Conservation (phyloP, 2,329 filamentous ascomycete species). For the Phoma herbarum region DNA sequence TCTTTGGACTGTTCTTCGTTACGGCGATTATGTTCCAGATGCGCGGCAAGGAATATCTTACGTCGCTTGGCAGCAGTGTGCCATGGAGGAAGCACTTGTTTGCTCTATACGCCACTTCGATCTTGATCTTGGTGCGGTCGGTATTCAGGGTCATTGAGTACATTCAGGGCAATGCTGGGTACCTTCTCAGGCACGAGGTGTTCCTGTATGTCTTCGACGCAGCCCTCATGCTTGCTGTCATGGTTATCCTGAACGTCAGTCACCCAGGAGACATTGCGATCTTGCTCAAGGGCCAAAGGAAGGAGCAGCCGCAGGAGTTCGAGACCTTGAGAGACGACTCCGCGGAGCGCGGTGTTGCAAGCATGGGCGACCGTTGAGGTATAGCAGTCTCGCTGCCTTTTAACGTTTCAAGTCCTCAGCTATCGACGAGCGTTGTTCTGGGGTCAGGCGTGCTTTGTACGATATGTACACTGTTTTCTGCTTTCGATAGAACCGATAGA, state of each 20-base stretch:
- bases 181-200: conserved; percentile 54
- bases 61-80: conserved; percentile 3
- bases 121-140: conserved; percentile 59
- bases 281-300: conserved; percentile 11
- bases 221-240: conserved; percentile 54
- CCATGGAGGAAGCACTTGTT: conserved; percentile 50
- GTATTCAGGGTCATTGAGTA: conserved; percentile 62
- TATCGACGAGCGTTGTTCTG: background rate
- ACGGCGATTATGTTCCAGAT: conserved; percentile 27
- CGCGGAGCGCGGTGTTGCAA: conserved; percentile 3
- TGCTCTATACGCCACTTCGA: conserved; percentile 55
- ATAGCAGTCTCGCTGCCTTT: background rate
- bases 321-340: conserved; percentile 4
- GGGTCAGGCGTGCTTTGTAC: background rate
- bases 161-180: conserved; percentile 55
- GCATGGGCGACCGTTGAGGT: background rate
- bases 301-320: conserved; percentile 5
- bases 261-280: conserved; percentile 46
- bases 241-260: conserved; percentile 50
- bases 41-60: conserved; percentile 12
- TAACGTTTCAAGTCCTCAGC: background rate
- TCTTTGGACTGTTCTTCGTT: conserved; percentile 59
- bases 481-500: background rate
- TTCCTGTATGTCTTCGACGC: conserved; percentile 60
- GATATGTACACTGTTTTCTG: background rate